These are phyloP conservation scores for Pyrrhoderma lamaoense DNA, from an alignment of 1,284 basidiomycete species.

Conservation along the genomic window DNA sequence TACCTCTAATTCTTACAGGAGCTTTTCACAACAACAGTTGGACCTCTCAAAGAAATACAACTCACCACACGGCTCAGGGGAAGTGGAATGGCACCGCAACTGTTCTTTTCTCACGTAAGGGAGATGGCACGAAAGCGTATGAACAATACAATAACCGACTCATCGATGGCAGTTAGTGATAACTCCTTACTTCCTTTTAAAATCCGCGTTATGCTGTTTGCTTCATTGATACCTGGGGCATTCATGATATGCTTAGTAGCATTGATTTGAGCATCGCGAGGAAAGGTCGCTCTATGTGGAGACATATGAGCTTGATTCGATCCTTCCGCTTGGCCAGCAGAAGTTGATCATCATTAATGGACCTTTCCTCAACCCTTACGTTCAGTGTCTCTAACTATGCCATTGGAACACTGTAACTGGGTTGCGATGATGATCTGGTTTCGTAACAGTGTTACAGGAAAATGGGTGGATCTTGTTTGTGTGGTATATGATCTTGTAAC, in stretches of 20 bases:
- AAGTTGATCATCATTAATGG: neutral
- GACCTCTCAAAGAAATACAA: conserved; percentile 75
- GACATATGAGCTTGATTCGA: neutral
- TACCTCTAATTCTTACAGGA: conserved; percentile 54
- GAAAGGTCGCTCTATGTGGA: neutral
- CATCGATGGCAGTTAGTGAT: conserved; percentile 99
- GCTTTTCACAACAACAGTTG: conserved; percentile 87
- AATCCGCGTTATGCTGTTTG: no score
- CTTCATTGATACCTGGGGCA: no score
- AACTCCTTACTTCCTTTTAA: conserved; percentile 3
- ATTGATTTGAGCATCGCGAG: no score
- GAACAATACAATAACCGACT: conserved; percentile 96
- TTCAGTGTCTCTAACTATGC: no score
- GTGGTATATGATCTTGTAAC: no score
- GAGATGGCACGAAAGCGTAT: conserved; percentile 89
- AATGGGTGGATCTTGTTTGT: no score
- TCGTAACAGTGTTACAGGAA: no score
- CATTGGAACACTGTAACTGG: neutral
- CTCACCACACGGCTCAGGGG: conserved; percentile 84
- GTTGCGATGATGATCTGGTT: neutral
- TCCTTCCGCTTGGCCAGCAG: conserved; percentile 15
- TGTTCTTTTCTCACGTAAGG: conserved; percentile 80
- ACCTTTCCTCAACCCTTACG: conserved; percentile 1
- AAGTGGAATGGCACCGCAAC: conserved; percentile 87
- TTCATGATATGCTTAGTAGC: no score